Percentiles rank a stretch among this genome's conserved stretches.
Evolutionary conservation across 208 protist species (phyloP).

Genomic region (Acanthamoeba healyi): DNA sequence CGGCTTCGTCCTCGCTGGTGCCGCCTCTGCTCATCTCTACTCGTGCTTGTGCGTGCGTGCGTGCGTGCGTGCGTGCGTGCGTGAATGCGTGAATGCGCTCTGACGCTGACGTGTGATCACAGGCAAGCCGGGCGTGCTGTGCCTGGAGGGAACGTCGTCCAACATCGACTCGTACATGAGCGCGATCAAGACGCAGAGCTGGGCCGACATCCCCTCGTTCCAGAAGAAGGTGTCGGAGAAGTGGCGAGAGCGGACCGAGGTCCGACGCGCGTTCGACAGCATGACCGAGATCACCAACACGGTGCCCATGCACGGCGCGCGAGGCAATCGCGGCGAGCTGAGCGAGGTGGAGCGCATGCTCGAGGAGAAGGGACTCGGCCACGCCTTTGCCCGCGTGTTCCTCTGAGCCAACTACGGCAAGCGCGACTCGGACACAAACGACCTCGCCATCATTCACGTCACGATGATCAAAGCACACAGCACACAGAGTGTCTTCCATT

Average conservation of each 20-base stretch:
- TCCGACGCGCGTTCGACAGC: background rate
- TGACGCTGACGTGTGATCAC: background rate
- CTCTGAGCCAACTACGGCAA: background rate
- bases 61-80: background rate
- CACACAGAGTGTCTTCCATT: too few relatives aligned
- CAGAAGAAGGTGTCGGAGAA: constrained; percentile 10
- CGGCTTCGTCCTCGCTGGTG: constrained; percentile 4
- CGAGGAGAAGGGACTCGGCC: background rate
- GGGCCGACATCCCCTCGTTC: background rate
- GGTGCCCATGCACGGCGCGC: background rate
- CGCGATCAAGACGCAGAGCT: constrained; percentile 19
- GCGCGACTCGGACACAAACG: too few relatives aligned
- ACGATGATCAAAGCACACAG: too few relatives aligned
- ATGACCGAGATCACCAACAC: background rate
- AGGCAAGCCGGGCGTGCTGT: constrained; percentile 2
- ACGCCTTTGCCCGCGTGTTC: background rate
- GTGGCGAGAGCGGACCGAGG: background rate
- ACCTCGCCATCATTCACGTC: too few relatives aligned
- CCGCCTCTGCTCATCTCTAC: background rate
- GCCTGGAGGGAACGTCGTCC: background rate
- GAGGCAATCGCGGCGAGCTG: background rate
- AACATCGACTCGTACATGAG: constrained; percentile 12
- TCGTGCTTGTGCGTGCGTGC: background rate
- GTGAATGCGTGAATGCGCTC: background rate
- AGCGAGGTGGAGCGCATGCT: constrained; percentile 3